Evolutionary conservation across 495 filamentous ascomycete species (phyloP), one percentile per base, ranked within the genome.

Genomic region (Glonium stellatum): DNA sequence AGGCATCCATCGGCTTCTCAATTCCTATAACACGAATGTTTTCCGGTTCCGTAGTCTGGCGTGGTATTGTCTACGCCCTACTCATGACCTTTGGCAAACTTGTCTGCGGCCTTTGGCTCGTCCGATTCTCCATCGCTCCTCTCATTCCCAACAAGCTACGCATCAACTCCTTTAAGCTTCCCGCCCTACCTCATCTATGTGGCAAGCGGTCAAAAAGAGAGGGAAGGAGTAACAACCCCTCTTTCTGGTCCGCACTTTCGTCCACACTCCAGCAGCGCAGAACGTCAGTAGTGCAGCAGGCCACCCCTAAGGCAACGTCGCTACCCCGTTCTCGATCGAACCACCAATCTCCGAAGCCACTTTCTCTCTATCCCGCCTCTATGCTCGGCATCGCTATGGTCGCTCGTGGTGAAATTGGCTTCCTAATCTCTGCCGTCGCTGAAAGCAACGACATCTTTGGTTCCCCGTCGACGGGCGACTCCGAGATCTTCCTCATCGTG

Each of bases 21-120:
- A 86, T 95, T 19, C 87, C 89, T 0, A 85, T 92, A 37, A 79
- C 81, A 0, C 69, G 83, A 12, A 83, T 93, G 76, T 92, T 90
- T 67, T 64, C 66, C 1, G 80, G 80, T 5, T 66, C 68, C 51
- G 76, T 88, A 0, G 66, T 90, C 21, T 93, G 86, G 89, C 79
- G 82, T 9, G 89, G 88, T 0, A 60, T 90, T 1, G 76, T 89
- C 18, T 93, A 90, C 64, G 71, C 84, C 2, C 57, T 85, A 0
- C 72, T 92, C 4, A 93, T 92, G 89, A 62, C 73, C 11, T 36
- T 87, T 22, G 83, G 77, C 1, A 93, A 92, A 71, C 55, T 82
- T 23, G 60, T 77, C 19, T 86, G 83, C 11, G 86, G 87, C 0
- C 15, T 86, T 1, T 88, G 85, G 78, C 78, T 91, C 0, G 70